These are phyloP conservation scores for Phytopythium helicoides DNA, from an alignment of 352 stramenopile genomes.

Conservation along the genomic window DNA sequence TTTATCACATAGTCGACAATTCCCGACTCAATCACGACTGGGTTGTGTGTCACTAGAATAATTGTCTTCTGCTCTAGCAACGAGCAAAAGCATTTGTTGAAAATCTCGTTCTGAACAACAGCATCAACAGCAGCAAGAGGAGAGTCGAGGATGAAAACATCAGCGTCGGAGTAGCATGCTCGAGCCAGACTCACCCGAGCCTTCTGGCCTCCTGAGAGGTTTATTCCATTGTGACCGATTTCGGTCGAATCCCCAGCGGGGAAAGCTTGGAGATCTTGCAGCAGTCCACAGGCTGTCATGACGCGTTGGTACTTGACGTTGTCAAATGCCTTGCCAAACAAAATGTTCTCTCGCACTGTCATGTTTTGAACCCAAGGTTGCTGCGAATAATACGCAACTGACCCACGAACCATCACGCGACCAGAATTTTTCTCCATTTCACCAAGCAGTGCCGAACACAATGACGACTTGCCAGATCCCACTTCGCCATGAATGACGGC, in stretches of 20 bases:
- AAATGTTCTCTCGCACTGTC: conserved; percentile 89
- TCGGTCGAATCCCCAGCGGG: conserved; percentile 87
- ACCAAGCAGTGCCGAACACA: too few species aligned
- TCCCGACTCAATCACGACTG: conserved; percentile 38
- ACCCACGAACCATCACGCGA: too few species aligned
- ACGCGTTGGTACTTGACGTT: conserved; percentile 30
- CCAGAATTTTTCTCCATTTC: too few species aligned
- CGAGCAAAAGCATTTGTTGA: conserved; percentile 38
- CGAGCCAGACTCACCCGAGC: conserved; percentile 54
- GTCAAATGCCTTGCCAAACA: conserved; percentile 74
- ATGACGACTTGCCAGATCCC: too few species aligned
- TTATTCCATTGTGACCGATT: conserved; percentile 94
- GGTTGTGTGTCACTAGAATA: conserved; percentile 89
- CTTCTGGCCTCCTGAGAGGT: conserved; percentile 92
- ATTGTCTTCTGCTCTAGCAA: conserved; percentile 51
- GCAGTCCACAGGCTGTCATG: conserved; percentile 62
- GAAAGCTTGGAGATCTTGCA: conserved; percentile 83
- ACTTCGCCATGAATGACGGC: too few species aligned
- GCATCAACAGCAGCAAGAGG: conserved; percentile 68
- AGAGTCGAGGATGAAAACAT: conserved; percentile 88
- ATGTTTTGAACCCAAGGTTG: conserved; percentile 4
- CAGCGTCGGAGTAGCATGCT: conserved; percentile 48
- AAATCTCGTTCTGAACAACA: conserved; percentile 89
- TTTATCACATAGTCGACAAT: conserved; percentile 16
- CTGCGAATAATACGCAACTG: too few species aligned